These are phyloP conservation scores for Trametes sanguinea DNA, from an alignment of 768 basidiomycete genomes.

Conservation along the genomic window DNA sequence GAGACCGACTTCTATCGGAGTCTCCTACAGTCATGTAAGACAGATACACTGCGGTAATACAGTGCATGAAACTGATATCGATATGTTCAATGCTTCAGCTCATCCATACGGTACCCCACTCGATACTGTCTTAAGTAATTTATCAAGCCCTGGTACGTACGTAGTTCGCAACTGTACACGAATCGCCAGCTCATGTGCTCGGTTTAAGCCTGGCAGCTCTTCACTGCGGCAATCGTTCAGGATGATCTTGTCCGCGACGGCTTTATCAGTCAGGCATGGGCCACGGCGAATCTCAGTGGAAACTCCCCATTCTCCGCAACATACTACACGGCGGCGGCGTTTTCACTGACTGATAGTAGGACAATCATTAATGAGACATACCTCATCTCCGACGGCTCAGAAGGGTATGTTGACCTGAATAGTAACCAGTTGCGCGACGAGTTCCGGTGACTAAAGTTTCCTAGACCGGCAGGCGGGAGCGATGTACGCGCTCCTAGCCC, in stretches of 20 bases:
- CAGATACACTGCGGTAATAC: not conserved
- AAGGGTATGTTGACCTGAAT: slow-evolving; percentile 11
- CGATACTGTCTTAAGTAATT: not conserved
- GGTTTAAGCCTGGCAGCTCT: slow-evolving; percentile 17
- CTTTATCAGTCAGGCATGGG: slow-evolving; percentile 6
- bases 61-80: no score
- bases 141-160: slow-evolving; percentile 10
- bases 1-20: slow-evolving; percentile 12
- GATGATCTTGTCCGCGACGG: slow-evolving; percentile 14
- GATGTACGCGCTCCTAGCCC: slow-evolving; percentile 17
- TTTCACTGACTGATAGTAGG: no score
- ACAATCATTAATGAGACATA: not conserved
- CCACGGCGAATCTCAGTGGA: slow-evolving; percentile 5
- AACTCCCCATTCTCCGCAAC: slow-evolving; percentile 4
- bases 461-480: slow-evolving; percentile 20
- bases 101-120: slow-evolving; percentile 5
- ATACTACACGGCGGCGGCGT: slow-evolving; percentile 8
- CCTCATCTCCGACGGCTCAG: not conserved
- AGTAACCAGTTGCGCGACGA: no score
- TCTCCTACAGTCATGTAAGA: not conserved
- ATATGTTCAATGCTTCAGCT: not conserved
- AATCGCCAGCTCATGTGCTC: no score
- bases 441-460: no score
- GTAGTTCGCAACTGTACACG: not conserved
- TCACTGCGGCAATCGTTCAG: slow-evolving; percentile 18